Conservation (phyloP, 352 stramenopile genomes). For the Phytophthora pisi region DNA sequence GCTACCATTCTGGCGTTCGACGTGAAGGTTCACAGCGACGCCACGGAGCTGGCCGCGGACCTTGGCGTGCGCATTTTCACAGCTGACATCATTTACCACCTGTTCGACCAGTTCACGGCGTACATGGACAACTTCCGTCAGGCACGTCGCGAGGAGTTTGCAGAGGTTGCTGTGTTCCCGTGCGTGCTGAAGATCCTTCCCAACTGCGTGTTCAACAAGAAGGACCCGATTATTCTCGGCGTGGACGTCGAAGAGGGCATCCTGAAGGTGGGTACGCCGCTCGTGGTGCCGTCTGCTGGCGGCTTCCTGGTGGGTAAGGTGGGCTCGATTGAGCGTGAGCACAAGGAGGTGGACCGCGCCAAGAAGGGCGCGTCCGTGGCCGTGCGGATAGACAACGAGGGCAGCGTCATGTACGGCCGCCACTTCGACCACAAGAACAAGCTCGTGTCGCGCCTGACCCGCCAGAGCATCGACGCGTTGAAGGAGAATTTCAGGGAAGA, state of each 20-base stretch:
- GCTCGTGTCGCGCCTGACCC: conserved; percentile 86
- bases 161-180: conserved; percentile 93
- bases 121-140: conserved; percentile 97
- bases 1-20: conserved; percentile 99
- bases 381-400: conserved; percentile 97
- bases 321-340: conserved; percentile 96
- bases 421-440: conserved; percentile 96
- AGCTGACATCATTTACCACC: conserved; percentile 99
- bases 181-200: conserved; percentile 97
- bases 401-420: conserved; percentile 96
- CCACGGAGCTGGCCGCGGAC: conserved; percentile 89
- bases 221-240: conserved; percentile 99
- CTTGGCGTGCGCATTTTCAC: conserved; percentile 98
- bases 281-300: conserved; percentile 84
- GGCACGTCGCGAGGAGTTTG: conserved; percentile 91
- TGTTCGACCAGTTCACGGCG: conserved; percentile 99
- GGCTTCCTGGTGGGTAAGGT: conserved; percentile 95
- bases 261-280: conserved; percentile 97
- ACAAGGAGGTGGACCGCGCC: conserved; percentile 94
- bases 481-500: conserved; percentile 99
- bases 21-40: conserved; percentile 96
- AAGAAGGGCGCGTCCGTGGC: conserved; percentile 95
- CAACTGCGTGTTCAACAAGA: conserved; percentile 99
- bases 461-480: conserved; percentile 97
- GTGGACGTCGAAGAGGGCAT: conserved; percentile 98